phyloP scores from a whole-genome alignment of 2,329 filamentous ascomycete species.

The Aotearoamyces nothofagi region DNA sequence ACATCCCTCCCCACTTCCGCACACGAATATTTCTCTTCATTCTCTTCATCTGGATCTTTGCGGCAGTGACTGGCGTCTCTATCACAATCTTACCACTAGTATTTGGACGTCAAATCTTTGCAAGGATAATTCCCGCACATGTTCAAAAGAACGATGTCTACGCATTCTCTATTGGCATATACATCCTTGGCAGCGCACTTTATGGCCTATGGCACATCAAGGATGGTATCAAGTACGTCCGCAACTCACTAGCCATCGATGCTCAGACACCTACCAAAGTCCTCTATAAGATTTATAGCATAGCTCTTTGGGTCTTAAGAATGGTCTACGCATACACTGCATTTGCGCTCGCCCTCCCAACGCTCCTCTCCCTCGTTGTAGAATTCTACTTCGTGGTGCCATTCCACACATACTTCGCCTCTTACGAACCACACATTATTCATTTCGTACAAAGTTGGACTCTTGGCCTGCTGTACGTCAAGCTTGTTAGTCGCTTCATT shows the following conservation, averaged over 20 bases:
- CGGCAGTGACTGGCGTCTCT: slow-evolving; percentile 70
- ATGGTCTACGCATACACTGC: slow-evolving; percentile 63
- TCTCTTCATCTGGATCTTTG: slow-evolving; percentile 83
- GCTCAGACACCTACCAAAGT: slow-evolving; percentile 15
- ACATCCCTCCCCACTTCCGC: slow-evolving; percentile 74
- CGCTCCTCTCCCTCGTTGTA: slow-evolving; percentile 62
- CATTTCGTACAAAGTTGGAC: slow-evolving; percentile 92
- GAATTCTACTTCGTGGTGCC: slow-evolving; percentile 86
- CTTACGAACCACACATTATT: slow-evolving; percentile 46
- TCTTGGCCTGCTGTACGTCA: slow-evolving; percentile 77
- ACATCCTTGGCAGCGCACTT: slow-evolving; percentile 53
- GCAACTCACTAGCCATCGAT: slow-evolving; percentile 14
- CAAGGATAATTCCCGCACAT: slow-evolving; percentile 52
- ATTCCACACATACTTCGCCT: slow-evolving; percentile 26
- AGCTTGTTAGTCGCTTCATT: slow-evolving; percentile 58
- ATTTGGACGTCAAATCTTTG: slow-evolving; percentile 68
- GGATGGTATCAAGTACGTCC: slow-evolving; percentile 17
- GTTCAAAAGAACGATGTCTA: slow-evolving; percentile 87
- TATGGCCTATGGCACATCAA: slow-evolving; percentile 44
- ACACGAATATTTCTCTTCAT: slow-evolving; percentile 74
- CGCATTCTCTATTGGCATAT: slow-evolving; percentile 83
- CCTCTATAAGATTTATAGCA: slow-evolving; percentile 8
- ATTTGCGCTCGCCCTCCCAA: slow-evolving; percentile 65
- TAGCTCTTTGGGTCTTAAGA: slow-evolving; percentile 15
- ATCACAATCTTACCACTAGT: slow-evolving; percentile 77